These are phyloP conservation scores for Choiromyces venosus DNA, from an alignment of 495 filamentous ascomycete species.

Conservation along the genomic window DNA sequence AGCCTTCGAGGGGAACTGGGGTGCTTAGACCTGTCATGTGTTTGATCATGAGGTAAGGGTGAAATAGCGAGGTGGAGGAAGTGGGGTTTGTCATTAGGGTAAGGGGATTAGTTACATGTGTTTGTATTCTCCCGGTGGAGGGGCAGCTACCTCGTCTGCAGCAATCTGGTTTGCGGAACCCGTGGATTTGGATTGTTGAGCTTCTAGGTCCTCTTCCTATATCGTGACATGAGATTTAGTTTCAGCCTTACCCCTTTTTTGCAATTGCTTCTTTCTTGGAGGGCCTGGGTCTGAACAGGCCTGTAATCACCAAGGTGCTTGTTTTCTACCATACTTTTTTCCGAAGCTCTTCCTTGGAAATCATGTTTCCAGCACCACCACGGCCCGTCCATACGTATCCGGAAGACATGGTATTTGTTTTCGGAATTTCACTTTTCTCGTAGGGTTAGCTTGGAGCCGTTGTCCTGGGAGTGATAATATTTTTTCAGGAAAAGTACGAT, in stretches of 20 bases:
- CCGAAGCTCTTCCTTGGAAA: slow-evolving; percentile 34
- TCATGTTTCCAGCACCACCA: slow-evolving; percentile 40
- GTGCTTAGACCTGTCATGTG: slow-evolving; percentile 5
- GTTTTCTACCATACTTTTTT: slow-evolving; percentile 34
- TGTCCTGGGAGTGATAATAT: not conserved
- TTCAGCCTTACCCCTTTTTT: slow-evolving; percentile 4
- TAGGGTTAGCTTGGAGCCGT: not conserved
- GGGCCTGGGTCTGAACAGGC: not conserved
- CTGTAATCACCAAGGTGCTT: not conserved
- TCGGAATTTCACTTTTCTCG: not conserved
- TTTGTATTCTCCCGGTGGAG: slow-evolving; percentile 35
- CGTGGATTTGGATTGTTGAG: slow-evolving; percentile 30
- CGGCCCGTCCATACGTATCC: slow-evolving; percentile 40
- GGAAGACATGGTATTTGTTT: slow-evolving; percentile 21
- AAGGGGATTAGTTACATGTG: slow-evolving; percentile 31
- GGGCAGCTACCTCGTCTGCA: slow-evolving; percentile 16
- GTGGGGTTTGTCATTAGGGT: not conserved
- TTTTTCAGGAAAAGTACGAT: not conserved
- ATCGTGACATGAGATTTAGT: slow-evolving; percentile 15
- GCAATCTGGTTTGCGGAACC: slow-evolving; percentile 21
- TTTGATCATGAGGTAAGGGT: not conserved
- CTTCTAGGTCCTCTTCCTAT: slow-evolving; percentile 37
- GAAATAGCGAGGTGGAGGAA: not conserved
- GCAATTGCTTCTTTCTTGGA: not conserved
- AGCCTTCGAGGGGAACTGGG: slow-evolving; percentile 1